These are phyloP conservation scores for Apophysomyces sp. DNA, from an alignment of 371 early-diverging fungal genomes.

Conservation along the genomic window DNA sequence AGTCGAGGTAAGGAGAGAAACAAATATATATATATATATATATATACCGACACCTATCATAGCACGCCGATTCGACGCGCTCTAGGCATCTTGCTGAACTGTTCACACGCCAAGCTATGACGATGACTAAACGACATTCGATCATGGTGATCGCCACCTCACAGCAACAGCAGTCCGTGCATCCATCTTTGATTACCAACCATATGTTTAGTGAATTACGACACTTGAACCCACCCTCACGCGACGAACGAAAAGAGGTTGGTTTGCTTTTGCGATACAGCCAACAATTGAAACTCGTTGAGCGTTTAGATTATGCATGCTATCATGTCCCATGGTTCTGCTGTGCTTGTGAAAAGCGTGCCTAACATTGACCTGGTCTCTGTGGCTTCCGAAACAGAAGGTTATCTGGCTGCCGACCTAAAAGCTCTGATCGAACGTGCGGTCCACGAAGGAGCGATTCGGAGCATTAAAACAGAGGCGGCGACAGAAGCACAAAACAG, in stretches of 20 bases:
- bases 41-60: slow-evolving; percentile 3
- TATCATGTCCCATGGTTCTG: slow-evolving; percentile 51
- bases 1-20: slow-evolving; percentile 55
- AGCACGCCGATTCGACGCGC: slow-evolving; percentile 70
- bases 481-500: neutral
- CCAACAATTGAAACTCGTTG: neutral
- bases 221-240: slow-evolving; percentile 69
- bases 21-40: neutral
- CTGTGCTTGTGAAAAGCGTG: slow-evolving; percentile 32
- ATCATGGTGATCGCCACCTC: slow-evolving; percentile 71
- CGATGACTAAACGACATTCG: slow-evolving; percentile 47
- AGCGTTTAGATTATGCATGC: slow-evolving; percentile 50
- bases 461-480: slow-evolving; percentile 51
- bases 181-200: slow-evolving; percentile 59
- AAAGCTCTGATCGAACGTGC: slow-evolving; percentile 79
- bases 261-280: slow-evolving; percentile 4
- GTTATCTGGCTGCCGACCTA: slow-evolving; percentile 85
- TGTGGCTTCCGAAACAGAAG: slow-evolving; percentile 84
- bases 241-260: slow-evolving; percentile 66
- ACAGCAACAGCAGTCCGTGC: slow-evolving; percentile 68
- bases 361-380: slow-evolving; percentile 64
- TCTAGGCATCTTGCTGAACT: slow-evolving; percentile 71
- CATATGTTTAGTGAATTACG: slow-evolving; percentile 71
- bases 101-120: slow-evolving; percentile 49
- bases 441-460: slow-evolving; percentile 78